Evolutionary conservation across 805 yeast species (phyloP), one percentile per base, ranked within the genome.

Genomic region (Lipomyces spencermartinsiae): DNA sequence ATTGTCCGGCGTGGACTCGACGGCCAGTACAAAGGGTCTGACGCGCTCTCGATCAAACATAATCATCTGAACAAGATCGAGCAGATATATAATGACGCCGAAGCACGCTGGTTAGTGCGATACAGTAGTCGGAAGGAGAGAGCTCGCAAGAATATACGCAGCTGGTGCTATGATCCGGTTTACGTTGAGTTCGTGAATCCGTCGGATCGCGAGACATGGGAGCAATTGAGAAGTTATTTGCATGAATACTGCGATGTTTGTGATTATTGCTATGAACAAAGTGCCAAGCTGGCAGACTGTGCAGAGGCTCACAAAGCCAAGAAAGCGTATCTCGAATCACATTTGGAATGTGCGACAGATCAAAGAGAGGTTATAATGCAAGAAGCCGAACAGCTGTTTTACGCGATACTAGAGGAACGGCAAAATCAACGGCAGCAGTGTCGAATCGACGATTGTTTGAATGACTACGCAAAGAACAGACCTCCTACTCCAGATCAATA

Each of bases 401-500:
- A 12, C 31, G 29, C 33, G 29, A 5, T 55, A 7, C 16, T 33
- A 19, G 64, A 62, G 35, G 35, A 55, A n/a, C 46, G 51, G 22
- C 10, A 14, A 33, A 39, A 3, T 10, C 6, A n/a, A 37, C 31
- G 22, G 31, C 16, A 16, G 31, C 43, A 29, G n/a, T 8, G 22
- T n/a, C 22, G 49, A 43, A 43, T 43, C 49, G 49, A 43, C 16
- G 49, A 43, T 43, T 43, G 49, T 19, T 43, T 43, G 49, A 16
- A 37, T 31, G 59, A 62, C 19, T 33, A 43, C 46, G 54, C 54
- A 14, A 56, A 56, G 54, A 46, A 43, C 14, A 19, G 62, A 33
- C 16, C 61, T 14, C 61, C 49, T 53, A 53, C 64, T 5, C 64
- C 64, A 19, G 64, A 62, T 33, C 64, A 62, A 60, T 62, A 62